These are phyloP conservation scores for Sarocladium strictum DNA, from an alignment of 2,329 filamentous ascomycete genomes.

Conservation along the genomic window DNA sequence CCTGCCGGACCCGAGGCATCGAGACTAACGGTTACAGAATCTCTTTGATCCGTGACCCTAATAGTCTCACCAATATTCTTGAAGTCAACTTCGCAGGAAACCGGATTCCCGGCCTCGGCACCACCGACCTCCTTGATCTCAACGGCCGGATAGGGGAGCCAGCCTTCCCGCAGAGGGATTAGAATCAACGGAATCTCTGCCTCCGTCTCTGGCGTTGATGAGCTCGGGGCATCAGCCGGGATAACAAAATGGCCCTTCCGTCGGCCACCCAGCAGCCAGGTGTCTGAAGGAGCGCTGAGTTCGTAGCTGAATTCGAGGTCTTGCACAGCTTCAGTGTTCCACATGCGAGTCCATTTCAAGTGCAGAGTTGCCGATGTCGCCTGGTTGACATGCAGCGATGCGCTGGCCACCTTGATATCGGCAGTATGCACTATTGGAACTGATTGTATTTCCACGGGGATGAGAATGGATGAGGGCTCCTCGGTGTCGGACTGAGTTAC, in stretches of 20 bases:
- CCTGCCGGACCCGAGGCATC: conserved; percentile 61
- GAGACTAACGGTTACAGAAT: conserved; percentile 66
- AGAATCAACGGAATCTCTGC: conserved; percentile 64
- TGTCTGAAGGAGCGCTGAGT: conserved; percentile 64
- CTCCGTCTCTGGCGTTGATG: conserved; percentile 40
- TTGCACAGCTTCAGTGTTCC: conserved; percentile 43
- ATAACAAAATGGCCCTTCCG: conserved; percentile 73
- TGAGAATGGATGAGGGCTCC: conserved; percentile 63
- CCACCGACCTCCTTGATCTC: conserved; percentile 63
- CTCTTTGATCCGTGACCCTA: conserved; percentile 64
- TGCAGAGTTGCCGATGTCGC: conserved; percentile 57
- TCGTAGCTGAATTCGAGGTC: conserved; percentile 79
- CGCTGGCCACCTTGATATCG: conserved; percentile 48
- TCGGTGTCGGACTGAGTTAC: conserved; percentile 17
- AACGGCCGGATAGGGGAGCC: conserved; percentile 69
- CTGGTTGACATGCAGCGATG: conserved; percentile 49
- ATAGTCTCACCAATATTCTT: conserved; percentile 73
- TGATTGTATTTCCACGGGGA: conserved; percentile 84
- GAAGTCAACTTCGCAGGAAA: conserved; percentile 69
- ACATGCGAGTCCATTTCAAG: conserved; percentile 56
- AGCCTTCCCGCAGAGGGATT: conserved; percentile 73
- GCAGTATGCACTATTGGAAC: conserved; percentile 79
- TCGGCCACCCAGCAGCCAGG: conserved; percentile 81
- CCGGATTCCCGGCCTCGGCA: conserved; percentile 14
- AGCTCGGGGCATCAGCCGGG: conserved; percentile 24